Evolutionary conservation across 1,284 basidiomycete genomes (phyloP), one percentile per base, ranked within the genome.

Genomic region (Ceratobasidium sp.): DNA sequence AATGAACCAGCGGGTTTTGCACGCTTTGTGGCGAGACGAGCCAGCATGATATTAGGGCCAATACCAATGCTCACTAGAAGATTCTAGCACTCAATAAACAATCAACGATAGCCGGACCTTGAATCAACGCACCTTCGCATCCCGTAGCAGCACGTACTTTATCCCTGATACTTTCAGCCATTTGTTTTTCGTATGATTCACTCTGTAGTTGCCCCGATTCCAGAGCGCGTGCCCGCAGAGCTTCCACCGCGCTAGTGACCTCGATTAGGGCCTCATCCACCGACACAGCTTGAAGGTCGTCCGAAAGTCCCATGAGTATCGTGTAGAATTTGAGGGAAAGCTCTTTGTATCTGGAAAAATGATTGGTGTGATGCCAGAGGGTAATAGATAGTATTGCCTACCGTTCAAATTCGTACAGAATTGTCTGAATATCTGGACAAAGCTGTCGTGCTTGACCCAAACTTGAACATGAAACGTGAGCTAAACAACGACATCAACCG

Each of bases 211-310:
- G 44, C 16, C 71, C 59, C n/a, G 71, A 33, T 50, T 74, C 46
- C 8, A 62, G 41, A 27, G 44, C 83, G 71, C 83, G 83, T 16
- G 81, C 79, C 69, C 77, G 67, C 64, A 70, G 30, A 27, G 74
- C 67, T 75, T 50, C 84, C 0, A 82, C 88, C 57, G 95, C 90
- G 0, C 90, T 89, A 10, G 86, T 89, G 0, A 97, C 95, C 77
- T 99, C 97, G 78, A 99, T 90, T 12, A 99, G 88, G 0, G 96
- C 97, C 84, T 99, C 97, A 81, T 99, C 97, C 1, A 99, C 94
- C 6, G 96, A 97, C 1, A 98, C 97, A 0, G 97, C 96, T 85
- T 99, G 93, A 3, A 99, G 88, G 80, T 97, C 95, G 82, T 98
- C 96, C 4, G 96, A 94, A 81, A 95, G 92, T 0, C 89, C 87